phyloP scores from a whole-genome alignment of 1,284 basidiomycete species.

The Sanguinoderma infundibulare region DNA sequence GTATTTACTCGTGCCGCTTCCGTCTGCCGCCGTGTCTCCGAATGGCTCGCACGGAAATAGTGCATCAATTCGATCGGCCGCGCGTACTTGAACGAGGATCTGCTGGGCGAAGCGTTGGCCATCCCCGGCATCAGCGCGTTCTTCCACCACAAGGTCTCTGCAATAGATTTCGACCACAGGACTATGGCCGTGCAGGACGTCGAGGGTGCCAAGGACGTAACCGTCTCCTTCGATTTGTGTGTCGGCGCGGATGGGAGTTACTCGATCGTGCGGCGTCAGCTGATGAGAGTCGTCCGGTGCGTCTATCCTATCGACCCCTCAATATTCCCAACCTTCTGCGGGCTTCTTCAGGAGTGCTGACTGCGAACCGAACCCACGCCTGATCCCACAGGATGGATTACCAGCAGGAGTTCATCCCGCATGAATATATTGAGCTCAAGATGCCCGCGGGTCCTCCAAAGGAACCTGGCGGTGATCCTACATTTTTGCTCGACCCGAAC shows the following conservation, averaged over 20 bases:
- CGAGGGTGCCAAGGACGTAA: conserved; percentile 46
- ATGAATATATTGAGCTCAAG: conserved; percentile 95
- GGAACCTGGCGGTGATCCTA: conserved; percentile 60
- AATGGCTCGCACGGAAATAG: conserved; percentile 44
- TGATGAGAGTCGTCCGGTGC: conserved; percentile 90
- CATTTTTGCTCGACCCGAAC: conserved; percentile 88
- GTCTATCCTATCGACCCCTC: conserved; percentile 28
- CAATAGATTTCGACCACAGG: conserved; percentile 76
- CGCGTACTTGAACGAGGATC: conserved; percentile 82
- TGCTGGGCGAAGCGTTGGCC: conserved; percentile 74
- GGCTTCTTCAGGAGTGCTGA: conserved; percentile 20
- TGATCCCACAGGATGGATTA: conserved; percentile 81
- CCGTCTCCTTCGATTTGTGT: conserved; percentile 77
- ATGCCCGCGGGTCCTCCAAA: conserved; percentile 77
- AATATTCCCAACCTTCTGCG: conserved; percentile 17
- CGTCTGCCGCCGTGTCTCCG: conserved; percentile 26
- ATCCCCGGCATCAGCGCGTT: conserved; percentile 70
- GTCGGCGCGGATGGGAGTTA: conserved; percentile 91
- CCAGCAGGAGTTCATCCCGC: conserved; percentile 92
- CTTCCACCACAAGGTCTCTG: conserved; percentile 82
- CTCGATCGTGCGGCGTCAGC: conserved; percentile 82
- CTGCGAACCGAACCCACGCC: conserved; percentile 20
- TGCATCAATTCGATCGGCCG: conserved; percentile 95
- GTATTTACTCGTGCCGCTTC: conserved; percentile 24
- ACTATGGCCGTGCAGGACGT: conserved; percentile 54